Evolutionary conservation across 805 yeast genomes (phyloP).

Genomic region (Wickerhamomyces silvicola): DNA sequence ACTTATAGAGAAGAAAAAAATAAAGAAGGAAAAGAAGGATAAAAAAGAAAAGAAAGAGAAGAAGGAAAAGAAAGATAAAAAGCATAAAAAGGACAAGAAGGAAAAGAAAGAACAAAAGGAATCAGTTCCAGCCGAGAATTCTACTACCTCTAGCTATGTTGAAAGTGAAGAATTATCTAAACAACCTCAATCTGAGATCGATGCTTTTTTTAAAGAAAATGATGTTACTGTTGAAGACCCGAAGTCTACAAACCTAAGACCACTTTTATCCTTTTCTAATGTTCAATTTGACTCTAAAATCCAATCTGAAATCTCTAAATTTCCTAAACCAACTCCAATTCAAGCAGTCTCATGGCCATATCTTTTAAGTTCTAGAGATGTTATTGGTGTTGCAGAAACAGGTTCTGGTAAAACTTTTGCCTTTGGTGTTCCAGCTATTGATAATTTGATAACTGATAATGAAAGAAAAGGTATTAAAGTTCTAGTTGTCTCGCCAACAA

Average conservation of each 20-base stretch:
- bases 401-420: slow-evolving; percentile 98
- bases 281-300: slow-evolving; percentile 52
- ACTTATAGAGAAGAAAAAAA: slow-evolving; percentile 14
- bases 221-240: slow-evolving; percentile 80
- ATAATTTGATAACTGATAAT: slow-evolving; percentile 41
- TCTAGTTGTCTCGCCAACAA: slow-evolving; percentile 88
- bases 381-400: slow-evolving; percentile 96
- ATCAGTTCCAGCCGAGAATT: too few species aligned
- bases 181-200: slow-evolving; percentile 49
- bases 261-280: slow-evolving; percentile 62
- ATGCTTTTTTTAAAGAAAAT: slow-evolving; percentile 57
- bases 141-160: slow-evolving; percentile 21
- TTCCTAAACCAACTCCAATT: slow-evolving; percentile 91
- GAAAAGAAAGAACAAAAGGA: slow-evolving; percentile 32
- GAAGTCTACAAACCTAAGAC: slow-evolving; percentile 43
- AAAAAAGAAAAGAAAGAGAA: slow-evolving; percentile 32
- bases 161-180: slow-evolving; percentile 34
- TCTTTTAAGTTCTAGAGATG: slow-evolving; percentile 70
- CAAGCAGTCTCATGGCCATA: slow-evolving; percentile 96
- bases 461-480: slow-evolving; percentile 53
- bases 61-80: slow-evolving; percentile 16
- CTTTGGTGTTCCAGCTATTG: slow-evolving; percentile 94
- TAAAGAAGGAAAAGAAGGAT: slow-evolving; percentile 28
- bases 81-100: slow-evolving; percentile 21
- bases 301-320: slow-evolving; percentile 55